Conservation (phyloP, 768 basidiomycete species). For the Podaxis sp. region DNA sequence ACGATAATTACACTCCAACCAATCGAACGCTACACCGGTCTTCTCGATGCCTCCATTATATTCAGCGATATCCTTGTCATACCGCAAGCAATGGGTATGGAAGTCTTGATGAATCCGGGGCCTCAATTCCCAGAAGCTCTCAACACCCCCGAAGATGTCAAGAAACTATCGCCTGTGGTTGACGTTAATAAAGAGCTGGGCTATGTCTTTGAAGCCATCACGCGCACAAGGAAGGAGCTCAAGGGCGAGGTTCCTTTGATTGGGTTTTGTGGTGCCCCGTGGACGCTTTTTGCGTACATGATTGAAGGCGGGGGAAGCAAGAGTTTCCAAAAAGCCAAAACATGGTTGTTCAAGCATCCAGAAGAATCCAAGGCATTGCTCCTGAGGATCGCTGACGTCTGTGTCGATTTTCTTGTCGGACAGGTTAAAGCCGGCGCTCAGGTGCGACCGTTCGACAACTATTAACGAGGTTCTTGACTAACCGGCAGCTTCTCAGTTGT, state of each 20-base stretch:
- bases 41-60: conserved; percentile 95
- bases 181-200: conserved; percentile 83
- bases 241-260: conserved; percentile 92
- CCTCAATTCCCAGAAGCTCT: conserved; percentile 90
- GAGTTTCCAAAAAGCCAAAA: conserved; percentile 87
- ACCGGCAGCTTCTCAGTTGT: conserved; percentile 49
- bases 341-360: conserved; percentile 92
- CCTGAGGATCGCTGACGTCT: conserved; percentile 80
- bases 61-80: conserved; percentile 98
- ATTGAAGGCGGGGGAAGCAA: conserved; percentile 94
- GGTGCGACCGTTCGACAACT: conserved; percentile 43
- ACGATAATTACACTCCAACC: conserved; percentile 92
- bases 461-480: neutral
- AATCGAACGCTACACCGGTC: conserved; percentile 80
- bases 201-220: conserved; percentile 94
- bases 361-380: conserved; percentile 80
- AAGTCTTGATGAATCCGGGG: conserved; percentile 90
- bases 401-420: conserved; percentile 86
- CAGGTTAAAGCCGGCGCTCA: conserved; percentile 96
- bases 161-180: conserved; percentile 58
- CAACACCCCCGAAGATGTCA: conserved; percentile 69
- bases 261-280: conserved; percentile 96
- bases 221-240: conserved; percentile 74
- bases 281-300: conserved; percentile 99
- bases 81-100: conserved; percentile 97